phyloP scores from a whole-genome alignment of 371 early-diverging fungal genomes.

The Dinochytrium kinnereticum region DNA sequence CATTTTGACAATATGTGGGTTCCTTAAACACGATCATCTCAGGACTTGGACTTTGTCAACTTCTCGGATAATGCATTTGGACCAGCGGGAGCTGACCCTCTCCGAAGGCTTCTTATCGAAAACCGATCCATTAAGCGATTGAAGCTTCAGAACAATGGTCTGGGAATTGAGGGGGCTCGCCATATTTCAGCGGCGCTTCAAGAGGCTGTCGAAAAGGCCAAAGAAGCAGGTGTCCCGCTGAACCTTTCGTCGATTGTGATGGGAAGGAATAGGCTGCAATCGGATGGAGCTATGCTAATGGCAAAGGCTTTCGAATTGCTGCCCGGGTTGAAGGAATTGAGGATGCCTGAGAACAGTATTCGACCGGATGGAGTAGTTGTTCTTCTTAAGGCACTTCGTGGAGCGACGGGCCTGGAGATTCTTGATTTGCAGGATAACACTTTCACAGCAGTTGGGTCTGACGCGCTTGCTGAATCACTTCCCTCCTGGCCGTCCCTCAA shows the following conservation, averaged over 20 bases:
- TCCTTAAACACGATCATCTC: too few relatives aligned
- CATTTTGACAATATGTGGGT: constrained; percentile 9
- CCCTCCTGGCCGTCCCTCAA: constrained; percentile 78
- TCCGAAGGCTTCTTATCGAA: constrained; percentile 81
- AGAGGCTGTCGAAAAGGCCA: constrained; percentile 71
- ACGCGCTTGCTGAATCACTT: constrained; percentile 80
- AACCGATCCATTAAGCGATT: constrained; percentile 78
- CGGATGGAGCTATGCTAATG: constrained; percentile 59
- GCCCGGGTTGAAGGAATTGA: constrained; percentile 72
- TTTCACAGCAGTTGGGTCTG: constrained; percentile 82
- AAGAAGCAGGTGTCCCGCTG: constrained; percentile 29
- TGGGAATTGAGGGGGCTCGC: constrained; percentile 81
- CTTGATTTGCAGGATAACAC: constrained; percentile 98
- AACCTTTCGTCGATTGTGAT: constrained; percentile 79
- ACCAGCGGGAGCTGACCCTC: constrained; percentile 88
- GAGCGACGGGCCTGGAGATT: constrained; percentile 62
- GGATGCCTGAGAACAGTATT: constrained; percentile 97
- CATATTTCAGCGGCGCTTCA: constrained; percentile 86
- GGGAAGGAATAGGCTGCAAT: constrained; percentile 95
- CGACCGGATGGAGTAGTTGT: constrained; percentile 88
- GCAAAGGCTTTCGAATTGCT: constrained; percentile 85
- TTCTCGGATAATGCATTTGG: constrained; percentile 98
- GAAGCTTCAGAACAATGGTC: constrained; percentile 94
- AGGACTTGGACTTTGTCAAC: constrained; percentile 77
- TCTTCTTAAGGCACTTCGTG: constrained; percentile 69